Evolutionary conservation across 2,329 filamentous ascomycete species (phyloP).

Genomic region (Aspergillus eucalypticola): DNA sequence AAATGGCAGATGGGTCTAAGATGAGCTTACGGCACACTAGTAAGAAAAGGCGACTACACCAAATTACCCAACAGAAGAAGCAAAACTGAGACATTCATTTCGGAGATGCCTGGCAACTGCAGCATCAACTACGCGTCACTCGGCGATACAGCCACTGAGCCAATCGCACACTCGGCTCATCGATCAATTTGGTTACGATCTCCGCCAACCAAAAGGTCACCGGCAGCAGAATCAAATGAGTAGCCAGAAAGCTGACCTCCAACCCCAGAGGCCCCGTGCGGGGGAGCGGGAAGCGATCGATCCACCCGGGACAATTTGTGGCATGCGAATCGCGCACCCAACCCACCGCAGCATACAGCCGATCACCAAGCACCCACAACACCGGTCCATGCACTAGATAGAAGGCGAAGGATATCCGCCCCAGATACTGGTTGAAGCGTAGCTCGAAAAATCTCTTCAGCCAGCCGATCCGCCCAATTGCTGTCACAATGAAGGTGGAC

Average conservation of each 20-base stretch:
- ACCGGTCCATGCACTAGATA: conserved; percentile 67
- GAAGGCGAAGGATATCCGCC: conserved; percentile 62
- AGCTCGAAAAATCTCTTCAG: conserved; percentile 61
- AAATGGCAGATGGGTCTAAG: not conserved
- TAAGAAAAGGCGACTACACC: no score
- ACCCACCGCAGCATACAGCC: conserved; percentile 63
- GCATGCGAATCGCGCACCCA: conserved; percentile 54
- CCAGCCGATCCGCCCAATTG: conserved; percentile 59
- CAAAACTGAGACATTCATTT: conserved; percentile 1
- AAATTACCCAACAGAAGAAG: not conserved
- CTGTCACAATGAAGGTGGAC: conserved; percentile 57
- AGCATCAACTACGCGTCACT: conserved; percentile 25
- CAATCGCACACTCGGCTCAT: conserved; percentile 62
- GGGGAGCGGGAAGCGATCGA: conserved; percentile 57
- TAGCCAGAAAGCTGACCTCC: conserved; percentile 60
- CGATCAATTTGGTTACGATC: conserved; percentile 56
- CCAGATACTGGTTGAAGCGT: conserved; percentile 62
- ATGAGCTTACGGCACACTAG: not conserved
- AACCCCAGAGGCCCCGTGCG: conserved; percentile 60
- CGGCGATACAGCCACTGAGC: conserved; percentile 59
- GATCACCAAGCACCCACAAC: conserved; percentile 60
- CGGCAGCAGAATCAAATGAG: conserved; percentile 62
- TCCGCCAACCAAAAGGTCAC: conserved; percentile 62
- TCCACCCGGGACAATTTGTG: conserved; percentile 58
- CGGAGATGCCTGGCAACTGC: not conserved